A percentile compares a stretch with the other conserved stretches of the same genome.
Conservation (phyloP, 345 rosid genomes). For the Syzygium aromaticum region DNA sequence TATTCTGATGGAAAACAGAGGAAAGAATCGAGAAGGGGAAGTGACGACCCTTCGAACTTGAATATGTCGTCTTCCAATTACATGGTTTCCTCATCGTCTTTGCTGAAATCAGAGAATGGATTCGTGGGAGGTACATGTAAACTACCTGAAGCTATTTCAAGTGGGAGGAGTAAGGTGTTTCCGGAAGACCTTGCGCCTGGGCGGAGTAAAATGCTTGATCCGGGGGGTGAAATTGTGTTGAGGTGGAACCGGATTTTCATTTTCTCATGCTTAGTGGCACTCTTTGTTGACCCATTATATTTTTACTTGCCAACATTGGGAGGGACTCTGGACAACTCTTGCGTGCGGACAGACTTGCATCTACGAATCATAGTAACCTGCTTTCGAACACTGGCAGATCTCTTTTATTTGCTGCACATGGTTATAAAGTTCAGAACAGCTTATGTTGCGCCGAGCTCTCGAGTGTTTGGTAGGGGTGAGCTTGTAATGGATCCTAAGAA, state of each 20-base stretch:
- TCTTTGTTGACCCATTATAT: conserved; percentile 80
- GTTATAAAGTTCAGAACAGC: conserved; percentile 87
- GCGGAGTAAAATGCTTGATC: conserved; percentile 73
- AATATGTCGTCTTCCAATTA: conserved; percentile 36
- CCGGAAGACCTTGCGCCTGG: conserved; percentile 35
- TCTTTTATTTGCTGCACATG: conserved; percentile 76
- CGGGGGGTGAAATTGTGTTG: conserved; percentile 74
- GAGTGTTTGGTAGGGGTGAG: conserved; percentile 93
- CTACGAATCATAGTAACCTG: conserved; percentile 58
- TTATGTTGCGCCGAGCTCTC: conserved; percentile 70
- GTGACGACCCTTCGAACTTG: conserved; percentile 29
- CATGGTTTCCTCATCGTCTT: conserved; percentile 36
- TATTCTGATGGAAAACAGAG: conserved; percentile 46
- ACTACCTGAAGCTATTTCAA: conserved; percentile 29
- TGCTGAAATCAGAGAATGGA: conserved; percentile 41
- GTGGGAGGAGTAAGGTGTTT: conserved; percentile 29
- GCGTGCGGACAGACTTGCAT: conserved; percentile 57
- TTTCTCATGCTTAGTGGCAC: conserved; percentile 66
- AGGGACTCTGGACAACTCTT: conserved; percentile 20
- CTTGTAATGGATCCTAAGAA: conserved; percentile 86
- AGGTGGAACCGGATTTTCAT: conserved; percentile 85
- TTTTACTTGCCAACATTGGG: conserved; percentile 67
- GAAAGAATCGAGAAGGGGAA: conserved; percentile 32
- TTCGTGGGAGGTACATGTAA: conserved; percentile 33
- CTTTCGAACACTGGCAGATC: conserved; percentile 73